A percentile compares a stretch with the other conserved stretches of the same genome.
phyloP scores from a whole-genome alignment of 352 stramenopile genomes.

The Globisporangium iwayamae region DNA sequence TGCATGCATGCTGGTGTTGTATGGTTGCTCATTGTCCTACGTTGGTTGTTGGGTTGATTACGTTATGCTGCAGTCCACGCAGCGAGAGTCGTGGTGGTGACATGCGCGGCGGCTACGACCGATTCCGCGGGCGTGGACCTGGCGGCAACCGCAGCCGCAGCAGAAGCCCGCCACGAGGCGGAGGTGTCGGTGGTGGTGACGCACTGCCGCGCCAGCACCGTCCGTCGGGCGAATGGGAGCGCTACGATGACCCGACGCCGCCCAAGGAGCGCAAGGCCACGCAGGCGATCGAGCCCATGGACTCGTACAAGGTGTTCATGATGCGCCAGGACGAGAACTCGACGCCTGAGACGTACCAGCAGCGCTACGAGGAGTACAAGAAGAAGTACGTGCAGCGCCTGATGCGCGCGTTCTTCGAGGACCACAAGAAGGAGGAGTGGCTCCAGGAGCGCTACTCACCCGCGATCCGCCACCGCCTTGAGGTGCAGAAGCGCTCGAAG shows the following conservation, averaged over 20 bases:
- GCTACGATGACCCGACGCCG: conserved; percentile 15
- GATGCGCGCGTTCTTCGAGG: conserved; percentile 81
- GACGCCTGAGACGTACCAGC: conserved; percentile 77
- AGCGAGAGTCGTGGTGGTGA: conserved; percentile 24
- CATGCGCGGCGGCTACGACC: conserved; percentile 21
- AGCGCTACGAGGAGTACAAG: conserved; percentile 88
- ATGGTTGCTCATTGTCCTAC: conserved; percentile 1
- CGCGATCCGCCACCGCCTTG: conserved; percentile 59
- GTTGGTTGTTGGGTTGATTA: not conserved
- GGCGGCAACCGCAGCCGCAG: conserved; percentile 29
- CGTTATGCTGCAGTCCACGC: conserved; percentile 11
- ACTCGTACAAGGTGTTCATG: conserved; percentile 88
- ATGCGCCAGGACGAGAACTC: conserved; percentile 83
- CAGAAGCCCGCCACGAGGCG: conserved; percentile 27
- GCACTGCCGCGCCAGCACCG: conserved; percentile 1
- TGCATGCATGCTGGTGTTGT: not conserved
- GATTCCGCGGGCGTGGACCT: conserved; percentile 18
- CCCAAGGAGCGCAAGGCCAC: conserved; percentile 31
- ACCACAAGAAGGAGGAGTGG: conserved; percentile 84
- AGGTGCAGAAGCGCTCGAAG: conserved; percentile 59
- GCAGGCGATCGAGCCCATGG: conserved; percentile 58
- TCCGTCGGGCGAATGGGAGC: conserved; percentile 20
- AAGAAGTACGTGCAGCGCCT: conserved; percentile 81
- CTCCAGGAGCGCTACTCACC: conserved; percentile 85
- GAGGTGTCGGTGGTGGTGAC: conserved; percentile 6